Evolutionary conservation across 192 early-diverging fungal species (phyloP).

Genomic region (Dimargaris cristalligena): DNA sequence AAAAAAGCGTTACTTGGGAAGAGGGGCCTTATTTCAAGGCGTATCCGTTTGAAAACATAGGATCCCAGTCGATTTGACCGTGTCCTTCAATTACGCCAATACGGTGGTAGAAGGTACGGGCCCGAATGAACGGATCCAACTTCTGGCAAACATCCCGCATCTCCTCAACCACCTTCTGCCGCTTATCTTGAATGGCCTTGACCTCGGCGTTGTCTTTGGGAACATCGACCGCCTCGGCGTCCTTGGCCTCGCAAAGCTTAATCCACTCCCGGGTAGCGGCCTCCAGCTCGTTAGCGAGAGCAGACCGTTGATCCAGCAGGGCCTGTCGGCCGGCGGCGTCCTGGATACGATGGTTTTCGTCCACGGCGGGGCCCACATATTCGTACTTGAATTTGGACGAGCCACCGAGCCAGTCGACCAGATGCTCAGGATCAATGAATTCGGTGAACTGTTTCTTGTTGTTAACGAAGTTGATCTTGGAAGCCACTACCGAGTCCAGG

Average conservation of each 20-base stretch:
- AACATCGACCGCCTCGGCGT: slow-evolving; percentile 16
- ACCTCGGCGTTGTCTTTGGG: slow-evolving; percentile 14
- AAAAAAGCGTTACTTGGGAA: too few relatives aligned
- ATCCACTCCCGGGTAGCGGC: slow-evolving; percentile 29
- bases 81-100: slow-evolving; percentile 21
- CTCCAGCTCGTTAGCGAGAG: slow-evolving; percentile 27
- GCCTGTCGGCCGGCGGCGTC: slow-evolving; percentile 22
- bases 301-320: slow-evolving; percentile 17
- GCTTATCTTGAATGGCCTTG: slow-evolving; percentile 9
- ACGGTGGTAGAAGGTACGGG: slow-evolving; percentile 34
- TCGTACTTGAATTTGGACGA: slow-evolving; percentile 31
- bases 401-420: slow-evolving; percentile 47
- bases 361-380: slow-evolving; percentile 25
- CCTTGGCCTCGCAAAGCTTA: slow-evolving; percentile 18
- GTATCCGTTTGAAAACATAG: not conserved
- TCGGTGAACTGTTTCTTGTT: slow-evolving; percentile 37
- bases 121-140: slow-evolving; percentile 29
- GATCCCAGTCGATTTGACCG: not conserved
- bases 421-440: slow-evolving; percentile 38
- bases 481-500: slow-evolving; percentile 77
- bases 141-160: slow-evolving; percentile 28
- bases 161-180: slow-evolving; percentile 21
- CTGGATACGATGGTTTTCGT: slow-evolving; percentile 32
- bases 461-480: slow-evolving; percentile 65
- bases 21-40: too few relatives aligned